Base-by-base conservation (phyloP, 1,284 basidiomycete genomes). In the Volvariella surrecta region DNA sequence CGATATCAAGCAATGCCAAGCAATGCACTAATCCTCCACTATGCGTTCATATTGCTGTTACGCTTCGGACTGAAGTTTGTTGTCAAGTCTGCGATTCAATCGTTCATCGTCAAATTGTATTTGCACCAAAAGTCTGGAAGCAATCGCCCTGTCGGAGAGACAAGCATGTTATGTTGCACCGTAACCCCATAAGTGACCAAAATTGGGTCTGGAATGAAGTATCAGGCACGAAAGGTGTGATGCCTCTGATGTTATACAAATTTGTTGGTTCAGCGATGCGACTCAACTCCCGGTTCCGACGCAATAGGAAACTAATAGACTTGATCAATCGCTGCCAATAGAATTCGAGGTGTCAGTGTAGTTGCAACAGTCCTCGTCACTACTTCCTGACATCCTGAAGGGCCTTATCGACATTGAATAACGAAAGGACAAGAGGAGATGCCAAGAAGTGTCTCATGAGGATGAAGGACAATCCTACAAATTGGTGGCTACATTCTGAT, bases 91-190 rank as follows among this genome's bases (percentile, higher is more conserved):
- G 21, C 80, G 64, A 47, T 71, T 71, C 15, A 92, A 60, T 0
- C 87, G 86, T 37, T 82, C 67, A 1, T 51, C 48, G 1, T 67
- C 64, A 55, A 99, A 98, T n/a, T n/a, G n/a, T 0, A 96, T 67
- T n/a, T 80, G 72, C 9, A 69, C 63, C 87, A 90, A 99, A 1
- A 98, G 82, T 32, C 87, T 77, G 9, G 88, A 87, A 0, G 96
- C 95, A 48, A 99, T 96, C 2, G 92, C 92, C 3, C 94, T 79
- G 55, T 98, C 96, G 52, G 99, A 92, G 4, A 98, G 71, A 60
- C 99, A 99, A 11, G 91, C 93, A 58, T 99, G 99, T 63, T 99
- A 99, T 1, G 91, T 96, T 7, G 94, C 91, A 4, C 95, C 94
- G 55, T 99, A 99, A 1, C 94, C 93, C 55, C 89, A 95, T 4